Evolutionary conservation across 805 yeast genomes (phyloP).

Genomic region (Diddensiella santjacobensis): DNA sequence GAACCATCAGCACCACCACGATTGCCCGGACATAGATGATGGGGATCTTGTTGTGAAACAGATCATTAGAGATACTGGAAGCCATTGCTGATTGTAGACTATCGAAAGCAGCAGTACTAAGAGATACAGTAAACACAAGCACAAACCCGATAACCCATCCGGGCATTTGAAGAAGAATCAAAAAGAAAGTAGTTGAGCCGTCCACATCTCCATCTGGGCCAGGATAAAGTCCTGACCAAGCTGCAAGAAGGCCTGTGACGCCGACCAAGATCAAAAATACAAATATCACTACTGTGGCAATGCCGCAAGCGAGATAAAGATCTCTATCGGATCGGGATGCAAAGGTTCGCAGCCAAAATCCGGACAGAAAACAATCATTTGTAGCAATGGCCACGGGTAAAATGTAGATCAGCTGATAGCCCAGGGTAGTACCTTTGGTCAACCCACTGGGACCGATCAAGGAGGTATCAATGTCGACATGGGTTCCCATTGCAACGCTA

Average conservation of each 20-base stretch:
- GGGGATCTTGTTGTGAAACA: constrained; percentile 76
- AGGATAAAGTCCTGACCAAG: constrained; percentile 70
- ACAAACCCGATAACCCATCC: constrained; percentile 84
- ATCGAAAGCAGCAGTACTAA: constrained; percentile 87
- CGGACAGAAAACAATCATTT: constrained; percentile 85
- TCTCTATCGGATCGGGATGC: constrained; percentile 79
- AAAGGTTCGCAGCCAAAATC: constrained; percentile 92
- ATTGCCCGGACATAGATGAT: constrained; percentile 62
- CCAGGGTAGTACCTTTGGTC: constrained; percentile 62
- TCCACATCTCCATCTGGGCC: constrained; percentile 40
- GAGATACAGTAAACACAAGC: constrained; percentile 63
- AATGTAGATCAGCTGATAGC: constrained; percentile 88
- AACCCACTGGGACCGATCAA: constrained; percentile 61
- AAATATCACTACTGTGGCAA: constrained; percentile 68
- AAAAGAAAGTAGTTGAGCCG: constrained; percentile 68
- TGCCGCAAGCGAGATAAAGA: constrained; percentile 65
- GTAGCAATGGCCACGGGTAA: constrained; percentile 82
- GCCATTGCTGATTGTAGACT: constrained; percentile 85
- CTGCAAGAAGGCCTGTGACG: constrained; percentile 79
- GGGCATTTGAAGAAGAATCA: constrained; percentile 68
- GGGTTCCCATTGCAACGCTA: constrained; percentile 71
- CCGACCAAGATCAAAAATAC: constrained; percentile 70
- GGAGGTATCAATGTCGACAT: constrained; percentile 57
- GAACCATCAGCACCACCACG: constrained; percentile 77
- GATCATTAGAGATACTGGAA: constrained; percentile 83